These are phyloP conservation scores for Globisporangium solare DNA, from an alignment of 352 stramenopile species.

Conservation along the genomic window DNA sequence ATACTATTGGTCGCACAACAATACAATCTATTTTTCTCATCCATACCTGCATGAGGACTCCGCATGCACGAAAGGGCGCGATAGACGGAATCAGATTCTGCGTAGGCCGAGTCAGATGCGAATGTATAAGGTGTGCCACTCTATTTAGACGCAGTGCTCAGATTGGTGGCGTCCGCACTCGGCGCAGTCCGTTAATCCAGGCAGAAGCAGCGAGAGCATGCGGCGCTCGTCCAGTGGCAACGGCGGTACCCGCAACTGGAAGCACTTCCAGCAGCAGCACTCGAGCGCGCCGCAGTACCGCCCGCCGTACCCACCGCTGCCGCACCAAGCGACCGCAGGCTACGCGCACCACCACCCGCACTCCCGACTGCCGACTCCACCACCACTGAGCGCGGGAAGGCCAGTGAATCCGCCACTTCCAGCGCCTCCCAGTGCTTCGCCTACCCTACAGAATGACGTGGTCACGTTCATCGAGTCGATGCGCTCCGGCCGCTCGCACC, in stretches of 20 bases:
- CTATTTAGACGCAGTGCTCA: too few relatives aligned
- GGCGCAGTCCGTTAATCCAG: background rate
- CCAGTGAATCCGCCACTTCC: background rate
- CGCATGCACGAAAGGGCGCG: too few relatives aligned
- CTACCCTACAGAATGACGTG: constrained; percentile 39
- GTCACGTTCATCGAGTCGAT: constrained; percentile 56
- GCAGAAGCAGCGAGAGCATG: constrained; percentile 13
- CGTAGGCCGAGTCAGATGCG: too few relatives aligned
- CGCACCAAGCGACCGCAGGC: constrained; percentile 3
- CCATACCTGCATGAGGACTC: too few relatives aligned
- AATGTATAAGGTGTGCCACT: too few relatives aligned
- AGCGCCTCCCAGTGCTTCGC: background rate
- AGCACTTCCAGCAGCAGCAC: constrained; percentile 31
- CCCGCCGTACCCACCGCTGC: constrained; percentile 3
- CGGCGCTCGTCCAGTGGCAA: constrained; percentile 3
- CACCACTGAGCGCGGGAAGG: constrained; percentile 1
- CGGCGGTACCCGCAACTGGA: constrained; percentile 24
- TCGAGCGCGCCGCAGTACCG: constrained; percentile 8
- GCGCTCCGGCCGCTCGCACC: constrained; percentile 44
- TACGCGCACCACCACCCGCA: constrained; percentile 3
- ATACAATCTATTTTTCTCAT: too few relatives aligned
- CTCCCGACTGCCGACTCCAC: background rate
- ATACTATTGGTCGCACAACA: too few relatives aligned
- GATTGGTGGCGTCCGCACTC: too few relatives aligned
- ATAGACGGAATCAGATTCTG: background rate